Evolutionary conservation across 768 basidiomycete genomes (phyloP).

Genomic region (Cystobasidiopsis lactophilus): DNA sequence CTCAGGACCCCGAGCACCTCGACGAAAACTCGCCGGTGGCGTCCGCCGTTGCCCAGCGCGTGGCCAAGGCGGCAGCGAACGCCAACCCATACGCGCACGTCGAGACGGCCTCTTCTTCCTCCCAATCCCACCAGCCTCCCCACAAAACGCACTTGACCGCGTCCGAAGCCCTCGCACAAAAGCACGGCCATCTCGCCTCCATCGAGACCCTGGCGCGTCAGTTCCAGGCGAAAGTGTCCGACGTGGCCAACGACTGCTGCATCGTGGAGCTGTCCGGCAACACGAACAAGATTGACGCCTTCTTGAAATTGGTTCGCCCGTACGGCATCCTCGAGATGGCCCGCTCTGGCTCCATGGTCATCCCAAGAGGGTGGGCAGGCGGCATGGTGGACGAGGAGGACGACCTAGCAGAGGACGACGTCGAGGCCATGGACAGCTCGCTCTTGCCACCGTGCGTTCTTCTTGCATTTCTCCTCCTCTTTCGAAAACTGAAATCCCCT

Average conservation of each 20-base stretch:
- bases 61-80: constrained; percentile 12
- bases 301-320: constrained; percentile 70
- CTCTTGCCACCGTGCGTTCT: constrained; percentile 90
- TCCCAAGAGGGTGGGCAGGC: constrained; percentile 68
- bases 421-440: constrained; percentile 57
- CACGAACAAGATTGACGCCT: constrained; percentile 73
- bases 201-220: constrained; percentile 62
- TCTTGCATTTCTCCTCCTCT: too few species aligned
- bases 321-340: constrained; percentile 92
- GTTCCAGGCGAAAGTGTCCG: constrained; percentile 81
- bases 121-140: constrained; percentile 9
- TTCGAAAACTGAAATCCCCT: too few species aligned
- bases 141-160: constrained; percentile 35
- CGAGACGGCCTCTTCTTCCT: constrained; percentile 21
- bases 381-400: constrained; percentile 39
- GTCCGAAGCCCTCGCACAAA: constrained; percentile 66
- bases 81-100: constrained; percentile 26
- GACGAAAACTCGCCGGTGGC: constrained; percentile 18
- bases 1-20: constrained; percentile 7
- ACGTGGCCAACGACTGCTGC: constrained; percentile 80
- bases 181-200: constrained; percentile 74
- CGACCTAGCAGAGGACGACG: constrained; percentile 29
- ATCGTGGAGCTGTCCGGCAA: constrained; percentile 91
- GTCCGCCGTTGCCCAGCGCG: constrained; percentile 17
- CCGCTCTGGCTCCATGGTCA: constrained; percentile 85